These are phyloP conservation scores for Apiospora malaysiana DNA, from an alignment of 2,329 filamentous ascomycete species.

Conservation along the genomic window DNA sequence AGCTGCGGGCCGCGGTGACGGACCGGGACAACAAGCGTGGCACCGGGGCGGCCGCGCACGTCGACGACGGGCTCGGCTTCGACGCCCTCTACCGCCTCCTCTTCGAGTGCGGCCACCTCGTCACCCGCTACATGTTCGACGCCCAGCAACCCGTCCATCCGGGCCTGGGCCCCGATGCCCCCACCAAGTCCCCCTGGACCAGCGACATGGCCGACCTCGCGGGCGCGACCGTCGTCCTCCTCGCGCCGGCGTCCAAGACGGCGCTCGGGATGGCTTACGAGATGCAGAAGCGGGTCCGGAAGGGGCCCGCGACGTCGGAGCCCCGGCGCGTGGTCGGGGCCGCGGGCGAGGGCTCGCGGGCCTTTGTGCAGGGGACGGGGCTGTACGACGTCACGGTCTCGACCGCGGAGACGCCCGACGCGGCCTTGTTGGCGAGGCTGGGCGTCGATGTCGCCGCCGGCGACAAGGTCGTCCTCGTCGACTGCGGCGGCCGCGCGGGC, in stretches of 20 bases:
- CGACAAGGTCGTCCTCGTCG: slow-evolving; percentile 33
- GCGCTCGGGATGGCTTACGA: slow-evolving; percentile 31
- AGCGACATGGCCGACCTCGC: slow-evolving; percentile 40
- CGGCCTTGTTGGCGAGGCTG: slow-evolving; percentile 25
- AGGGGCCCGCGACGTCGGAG: slow-evolving; percentile 3
- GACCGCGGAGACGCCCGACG: slow-evolving; percentile 23
- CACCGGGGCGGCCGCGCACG: no score
- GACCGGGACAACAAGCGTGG: neutral
- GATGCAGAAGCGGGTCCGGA: slow-evolving; percentile 25
- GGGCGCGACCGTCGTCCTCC: slow-evolving; percentile 40
- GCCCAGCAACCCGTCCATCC: slow-evolving; percentile 30
- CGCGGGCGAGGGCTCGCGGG: slow-evolving; percentile 32
- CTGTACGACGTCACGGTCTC: slow-evolving; percentile 33
- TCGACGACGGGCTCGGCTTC: slow-evolving; percentile 31
- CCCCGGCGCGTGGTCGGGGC: slow-evolving; percentile 33
- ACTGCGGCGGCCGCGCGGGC: slow-evolving; percentile 38
- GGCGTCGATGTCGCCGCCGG: slow-evolving; percentile 15
- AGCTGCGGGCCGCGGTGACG: neutral
- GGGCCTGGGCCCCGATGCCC: slow-evolving; percentile 22
- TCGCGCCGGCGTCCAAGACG: slow-evolving; percentile 39
- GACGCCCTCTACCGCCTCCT: slow-evolving; percentile 35
- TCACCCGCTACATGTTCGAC: slow-evolving; percentile 42
- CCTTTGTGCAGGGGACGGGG: slow-evolving; percentile 34
- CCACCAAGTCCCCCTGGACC: slow-evolving; percentile 33
- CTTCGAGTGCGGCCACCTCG: slow-evolving; percentile 39